Percentiles rank a stretch among this genome's conserved stretches.
Evolutionary conservation across 192 early-diverging fungal genomes (phyloP).

Genomic region (Coemansia umbellata): DNA sequence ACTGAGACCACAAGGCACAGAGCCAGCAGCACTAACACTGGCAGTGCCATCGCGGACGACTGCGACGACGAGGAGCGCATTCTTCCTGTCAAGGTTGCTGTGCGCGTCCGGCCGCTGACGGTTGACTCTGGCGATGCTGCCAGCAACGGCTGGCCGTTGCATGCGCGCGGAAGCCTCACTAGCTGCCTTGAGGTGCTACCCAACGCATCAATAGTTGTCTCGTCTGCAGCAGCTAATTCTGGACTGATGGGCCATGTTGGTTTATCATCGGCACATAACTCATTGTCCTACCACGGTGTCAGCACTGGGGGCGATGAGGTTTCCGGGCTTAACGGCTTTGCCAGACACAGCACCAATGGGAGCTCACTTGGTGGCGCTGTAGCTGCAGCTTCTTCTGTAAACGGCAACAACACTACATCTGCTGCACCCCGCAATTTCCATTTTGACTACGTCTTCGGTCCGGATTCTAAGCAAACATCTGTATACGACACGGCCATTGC

Average conservation of each 20-base stretch:
- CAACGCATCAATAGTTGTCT: constrained; percentile 15
- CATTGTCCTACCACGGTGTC: constrained; percentile 7
- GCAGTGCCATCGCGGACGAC: neutral
- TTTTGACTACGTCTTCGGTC: constrained; percentile 69
- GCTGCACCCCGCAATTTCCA: constrained; percentile 41
- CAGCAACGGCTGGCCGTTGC: constrained; percentile 1
- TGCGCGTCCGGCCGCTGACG: constrained; percentile 46
- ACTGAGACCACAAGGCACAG: neutral
- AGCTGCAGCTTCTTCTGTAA: neutral
- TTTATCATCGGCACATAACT: neutral
- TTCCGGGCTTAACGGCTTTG: neutral
- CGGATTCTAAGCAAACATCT: constrained; percentile 53
- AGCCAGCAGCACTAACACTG: constrained; percentile 7
- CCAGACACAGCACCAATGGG: neutral
- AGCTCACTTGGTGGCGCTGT: neutral
- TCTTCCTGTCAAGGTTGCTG: constrained; percentile 50
- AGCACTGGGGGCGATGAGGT: constrained; percentile 12
- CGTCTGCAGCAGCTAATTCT: constrained; percentile 2
- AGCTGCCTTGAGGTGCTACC: constrained; percentile 24
- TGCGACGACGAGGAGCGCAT: constrained; percentile 31
- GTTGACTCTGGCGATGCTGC: constrained; percentile 4
- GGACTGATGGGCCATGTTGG: no score
- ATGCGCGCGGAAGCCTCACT: constrained; percentile 9
- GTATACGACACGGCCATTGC: constrained; percentile 58
- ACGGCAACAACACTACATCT: neutral